These are phyloP conservation scores for Podaxis pistillaris DNA, from an alignment of 768 basidiomycete genomes.

Conservation along the genomic window DNA sequence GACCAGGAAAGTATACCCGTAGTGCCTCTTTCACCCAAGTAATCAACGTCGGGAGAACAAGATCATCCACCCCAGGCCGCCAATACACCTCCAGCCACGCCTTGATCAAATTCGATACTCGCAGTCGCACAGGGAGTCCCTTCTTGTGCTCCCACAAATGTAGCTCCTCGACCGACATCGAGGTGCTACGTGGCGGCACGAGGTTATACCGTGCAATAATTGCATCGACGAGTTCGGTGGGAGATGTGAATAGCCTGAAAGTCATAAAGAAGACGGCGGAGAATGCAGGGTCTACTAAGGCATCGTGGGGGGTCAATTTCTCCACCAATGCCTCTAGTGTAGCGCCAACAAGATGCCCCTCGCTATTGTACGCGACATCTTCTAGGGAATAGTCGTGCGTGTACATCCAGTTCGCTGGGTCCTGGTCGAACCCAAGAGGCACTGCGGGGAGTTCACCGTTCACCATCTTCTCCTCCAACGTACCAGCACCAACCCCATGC, in stretches of 20 bases:
- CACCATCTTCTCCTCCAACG: slow-evolving; percentile 54
- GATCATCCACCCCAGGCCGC: slow-evolving; percentile 72
- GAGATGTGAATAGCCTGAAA: slow-evolving; percentile 87
- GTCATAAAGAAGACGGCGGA: slow-evolving; percentile 92
- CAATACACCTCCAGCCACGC: slow-evolving; percentile 92
- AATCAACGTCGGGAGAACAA: slow-evolving; percentile 53
- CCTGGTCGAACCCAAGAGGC: slow-evolving; percentile 39
- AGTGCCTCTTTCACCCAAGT: slow-evolving; percentile 65
- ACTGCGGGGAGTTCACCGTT: slow-evolving; percentile 51
- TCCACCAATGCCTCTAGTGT: slow-evolving; percentile 89
- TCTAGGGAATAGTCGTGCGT: slow-evolving; percentile 79
- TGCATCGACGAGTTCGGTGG: slow-evolving; percentile 70
- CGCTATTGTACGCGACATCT: slow-evolving; percentile 88
- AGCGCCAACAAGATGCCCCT: slow-evolving; percentile 89
- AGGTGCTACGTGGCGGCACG: slow-evolving; percentile 54
- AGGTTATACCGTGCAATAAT: slow-evolving; percentile 85
- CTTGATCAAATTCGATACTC: slow-evolving; percentile 92
- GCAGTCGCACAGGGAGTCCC: slow-evolving; percentile 84
- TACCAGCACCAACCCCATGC: slow-evolving; percentile 24
- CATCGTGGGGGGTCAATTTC: slow-evolving; percentile 95
- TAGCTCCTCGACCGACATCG: slow-evolving; percentile 57
- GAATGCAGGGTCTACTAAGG: slow-evolving; percentile 84
- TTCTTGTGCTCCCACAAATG: slow-evolving; percentile 84
- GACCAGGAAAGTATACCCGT: slow-evolving; percentile 59
- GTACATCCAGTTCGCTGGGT: slow-evolving; percentile 52